Base-by-base conservation (phyloP, 768 basidiomycete genomes). In the Chalciporus piperatus region DNA sequence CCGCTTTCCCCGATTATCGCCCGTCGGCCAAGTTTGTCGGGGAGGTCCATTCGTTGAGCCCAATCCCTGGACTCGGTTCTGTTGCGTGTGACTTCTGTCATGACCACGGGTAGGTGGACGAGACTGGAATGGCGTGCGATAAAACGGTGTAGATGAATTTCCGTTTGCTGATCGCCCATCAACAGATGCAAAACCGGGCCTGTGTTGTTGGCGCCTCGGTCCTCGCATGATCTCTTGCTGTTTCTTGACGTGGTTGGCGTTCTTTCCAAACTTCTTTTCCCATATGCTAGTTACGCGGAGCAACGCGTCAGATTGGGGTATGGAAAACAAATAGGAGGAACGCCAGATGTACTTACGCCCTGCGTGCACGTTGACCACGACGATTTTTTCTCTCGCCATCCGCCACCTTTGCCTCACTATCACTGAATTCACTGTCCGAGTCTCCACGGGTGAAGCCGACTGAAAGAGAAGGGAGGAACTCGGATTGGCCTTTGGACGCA, bases 231-330 rank as follows among this genome's bases (percentile, higher is more conserved):
- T 62, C 49, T 70, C 71, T 39, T 61, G 65, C 53, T 72, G 68
- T 58, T 83, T 87, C 70, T 88, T 87, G 71, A 95, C 79, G 68
- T 98, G 96, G 66, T 96, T 97, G 20, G 96, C 95, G 54, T 85
- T 82, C 54, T 76, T 80, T 43, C 96, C 96, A 60, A 83, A 98
- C 69, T 94, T 98, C 73, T 93, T 95, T 72, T 98, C 96, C 95
- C 96, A 98, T 58, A 98, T 97, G 2, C 95, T 98, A 61, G 25
- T 38, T 10, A 25, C 28, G 2, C 20, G 28, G 60, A 52, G 52
- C 45, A 48, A 37, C 40, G 44, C 32, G 19, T 12, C 12, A 20
- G 11, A 32, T 32, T 32, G 11, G 30, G 12, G 11, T 11, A 32
- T 32, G 30, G 11, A 11, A 32, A 32, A 4, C 11, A 32, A 4